These are phyloP conservation scores for Cucurbitaria berberidis DNA, from an alignment of 2,329 filamentous ascomycete genomes.

Conservation along the genomic window DNA sequence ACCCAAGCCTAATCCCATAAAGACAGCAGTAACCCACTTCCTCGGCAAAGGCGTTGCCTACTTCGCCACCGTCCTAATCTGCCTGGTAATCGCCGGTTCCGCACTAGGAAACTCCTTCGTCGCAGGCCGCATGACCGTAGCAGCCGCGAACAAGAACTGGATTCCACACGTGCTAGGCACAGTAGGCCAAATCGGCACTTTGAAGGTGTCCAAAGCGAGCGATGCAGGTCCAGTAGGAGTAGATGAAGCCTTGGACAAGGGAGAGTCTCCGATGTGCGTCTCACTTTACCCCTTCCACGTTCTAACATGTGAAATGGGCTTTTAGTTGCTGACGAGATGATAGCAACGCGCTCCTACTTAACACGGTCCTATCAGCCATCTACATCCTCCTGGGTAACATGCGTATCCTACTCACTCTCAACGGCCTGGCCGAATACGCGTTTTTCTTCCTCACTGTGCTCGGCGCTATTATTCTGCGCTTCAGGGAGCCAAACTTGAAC, in stretches of 20 bases:
- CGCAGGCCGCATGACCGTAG: conserved; percentile 67
- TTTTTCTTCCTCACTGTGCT: conserved; percentile 71
- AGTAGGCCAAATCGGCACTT: conserved; percentile 38
- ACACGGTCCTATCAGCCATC: conserved; percentile 53
- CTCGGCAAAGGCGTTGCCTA: conserved; percentile 59
- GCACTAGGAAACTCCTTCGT: conserved; percentile 69
- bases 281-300: too few species aligned
- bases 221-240: conserved; percentile 12
- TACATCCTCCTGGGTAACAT: conserved; percentile 69
- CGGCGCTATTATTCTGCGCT: conserved; percentile 64
- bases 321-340: neutral
- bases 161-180: conserved; percentile 36
- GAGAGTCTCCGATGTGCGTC: conserved; percentile 45
- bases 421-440: conserved; percentile 55
- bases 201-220: conserved; percentile 23
- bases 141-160: conserved; percentile 54
- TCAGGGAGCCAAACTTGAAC: conserved; percentile 60
- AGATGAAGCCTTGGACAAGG: conserved; percentile 38
- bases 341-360: conserved; percentile 45
- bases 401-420: conserved; percentile 64
- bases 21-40: conserved; percentile 54
- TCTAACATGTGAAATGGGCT: too few species aligned
- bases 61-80: conserved; percentile 63
- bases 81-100: conserved; percentile 67
- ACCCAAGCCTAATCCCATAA: neutral